Base-by-base conservation (phyloP, 345 rosid genomes). In the Acer yangbiense region DNA sequence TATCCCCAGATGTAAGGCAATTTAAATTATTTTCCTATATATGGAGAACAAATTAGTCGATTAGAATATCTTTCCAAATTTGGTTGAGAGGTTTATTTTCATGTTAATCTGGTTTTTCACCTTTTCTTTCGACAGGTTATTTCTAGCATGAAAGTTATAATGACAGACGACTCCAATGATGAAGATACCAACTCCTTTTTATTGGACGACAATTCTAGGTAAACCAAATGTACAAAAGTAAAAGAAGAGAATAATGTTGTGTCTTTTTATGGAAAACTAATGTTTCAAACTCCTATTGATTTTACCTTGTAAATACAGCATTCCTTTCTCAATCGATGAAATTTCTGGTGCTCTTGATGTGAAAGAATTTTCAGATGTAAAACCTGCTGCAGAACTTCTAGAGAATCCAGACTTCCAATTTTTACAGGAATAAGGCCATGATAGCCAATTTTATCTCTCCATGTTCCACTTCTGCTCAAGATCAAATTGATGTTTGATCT, bases 121-220 rank as follows among this genome's bases (percentile, higher is more conserved):
- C 13, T 64, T 39, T 65, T 76, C 27, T 70, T 57, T 68, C 44
- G 70, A 69, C 87, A 96, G 99, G 98, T 94, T 65, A 85, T 92
- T 69, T 86, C 99, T 68, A 90, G 87, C 87, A 88, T 96, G 91
- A 90, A 86, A 83, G 79, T 86, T 75, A 81, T 88, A 35, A 86
- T 90, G 90, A 86, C 83, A 35, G 88, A 91, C 68, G 94, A 88
- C 77, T 83, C 90, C 65, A 81, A 68, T 50, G 85, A 86, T 78
- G 93, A 86, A 67, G 89, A 75, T 55, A 84, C 88, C 82, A 84
- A 69, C 73, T 89, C 95, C 77, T 92, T 87, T 76, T 78, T 90
- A 83, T 77, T 96, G 83, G 93, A 94, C 60, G 95, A 94, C 54
- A 88, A 88, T 86, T 87, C 94, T 52, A 90, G 97, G 99, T 93